Base-by-base conservation (phyloP, 192 early-diverging fungal genomes). In the Entomortierella chlamydospora region DNA sequence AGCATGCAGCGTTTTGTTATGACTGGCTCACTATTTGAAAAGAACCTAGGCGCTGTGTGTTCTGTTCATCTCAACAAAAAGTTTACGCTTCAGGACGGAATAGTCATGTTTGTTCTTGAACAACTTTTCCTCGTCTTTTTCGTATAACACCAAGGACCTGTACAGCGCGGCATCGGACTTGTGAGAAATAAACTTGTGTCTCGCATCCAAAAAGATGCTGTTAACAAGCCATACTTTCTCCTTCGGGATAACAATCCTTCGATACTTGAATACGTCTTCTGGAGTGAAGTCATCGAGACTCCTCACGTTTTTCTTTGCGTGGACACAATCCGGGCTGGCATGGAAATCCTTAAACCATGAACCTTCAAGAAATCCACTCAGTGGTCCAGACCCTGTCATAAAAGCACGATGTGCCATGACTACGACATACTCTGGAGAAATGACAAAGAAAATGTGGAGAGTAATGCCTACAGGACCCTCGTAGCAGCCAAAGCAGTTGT, bases 151-250 rank as follows among this genome's bases (percentile, higher is more conserved):
- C 47, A 64, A 26, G 31, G 61, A 28, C 25, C 54, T 57, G 70
- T 72, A 72, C 61, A 72, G 47, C 25, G 61, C 53, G 42, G n/a
- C 55, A 57, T 26, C 55, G 13, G 61, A 64, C 61, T 58, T 72
- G 70, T 64, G 58, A n/a, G 70, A 63, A 42, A 72, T 57, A 30
- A 17, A 58, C 31, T 51, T 18, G 39, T 41, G 39, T 29, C 55
- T 25, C 8, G 20, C 53, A 53, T 72, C 70, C 43, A 72, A 20
- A 22, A 51, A 29, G 61, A 72, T 64, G 20, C 42, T 25, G 56
- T 72, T 64, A 47, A 72, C 70, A 13, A 18, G 10, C n/a, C 33
- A 72, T 17, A 72, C 70, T 2, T 64, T 53, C 30, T 72, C n/a
- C 45, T 72, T 72, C 17, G 61, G 55, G 33, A 64, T 45, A 15